Evolutionary conservation across 2,329 filamentous ascomycete species (phyloP), one percentile per base, ranked within the genome.

Genomic region (Aspergillus amoenus): DNA sequence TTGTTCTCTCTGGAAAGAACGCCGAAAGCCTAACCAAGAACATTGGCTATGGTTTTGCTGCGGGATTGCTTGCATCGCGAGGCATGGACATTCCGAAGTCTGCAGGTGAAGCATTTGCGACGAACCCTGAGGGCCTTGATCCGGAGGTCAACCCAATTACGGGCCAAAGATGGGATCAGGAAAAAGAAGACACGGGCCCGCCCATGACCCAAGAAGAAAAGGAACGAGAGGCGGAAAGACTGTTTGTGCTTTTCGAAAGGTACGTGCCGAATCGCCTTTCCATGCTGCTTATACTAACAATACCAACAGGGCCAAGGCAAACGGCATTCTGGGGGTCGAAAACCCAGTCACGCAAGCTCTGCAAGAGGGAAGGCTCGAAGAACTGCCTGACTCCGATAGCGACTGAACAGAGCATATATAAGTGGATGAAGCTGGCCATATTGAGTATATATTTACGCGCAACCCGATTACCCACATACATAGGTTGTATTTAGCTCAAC

Each of bases 171-270:
- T 69, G 91, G 50, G 88, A 91, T 63, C 81, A 79, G 39, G 89
- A 93, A 73, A 82, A 80, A 53, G 75, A 78, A 6, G 78, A 84
- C 6, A 76, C 85, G 4, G 73, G 79, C 11, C 85, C 86, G 1
- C 85, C 89, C 48, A 96, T 97, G 93, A 94, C 89, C 0, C 80
- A 90, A 46, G 92, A 93, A 63, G 93, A 97, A 77, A 97, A 93
- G 73, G 90, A 96, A 73, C 82, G 90, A 57, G 94, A 99, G 70
- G 93, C 93, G 0, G 93, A 97, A 74, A 84, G 86, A 56, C 75
- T 97, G 1, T 97, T 95, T 76, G 91, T 96, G 12, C 78, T 97
- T 3, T 97, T 97, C 74, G 92, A 97, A 74, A 83, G 90, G 88
- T 89, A 77, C 51, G 65, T 67, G 15, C 53, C 60, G n/a, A 68